Base-by-base conservation (phyloP, 495 filamentous ascomycete species). In the Cercophora newfieldiana region DNA sequence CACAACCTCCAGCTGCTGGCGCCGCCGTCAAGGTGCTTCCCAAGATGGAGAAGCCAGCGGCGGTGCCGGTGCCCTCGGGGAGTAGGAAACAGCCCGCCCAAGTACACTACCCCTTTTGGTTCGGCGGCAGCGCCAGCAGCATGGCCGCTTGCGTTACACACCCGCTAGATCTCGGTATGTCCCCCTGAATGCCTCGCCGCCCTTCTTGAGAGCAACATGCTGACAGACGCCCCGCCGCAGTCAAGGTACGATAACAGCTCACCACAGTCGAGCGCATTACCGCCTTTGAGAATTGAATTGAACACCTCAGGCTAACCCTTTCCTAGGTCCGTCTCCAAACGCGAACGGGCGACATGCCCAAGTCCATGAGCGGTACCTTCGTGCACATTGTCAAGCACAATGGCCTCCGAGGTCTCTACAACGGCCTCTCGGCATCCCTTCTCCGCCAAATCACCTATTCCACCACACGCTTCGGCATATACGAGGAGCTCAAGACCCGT, bases 391-490 rank as follows among this genome's bases (percentile, higher is more conserved):
- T 91, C 65, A 86, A 84, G 66, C 77, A 72, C 66, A 67, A 84
- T 68, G 91, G 93, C 31, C 54, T 91, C n/a, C 75, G 80, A 24
- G 91, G 92, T 2, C 82, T 97, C 54, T 97, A 97, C 75, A 87
- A 84, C 71, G 94, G 94, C 67, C 86, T 99, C 55, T 96, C 93
- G 6, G 95, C 95, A 66, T 93, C 94, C 59, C 83, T 97, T 55
- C 84, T 98, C 55, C 94, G 95, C 63, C 95, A 99, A 78, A 76
- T 91, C 56, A 97, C 94, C 53, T 97, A 97, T 79, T 92, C 88
- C 33, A 97, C 93, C 12, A 93, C 91, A 7, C 91, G 94, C 55
- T 97, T 97, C 81, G 94, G 94, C 62, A 89, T 96, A 54, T 97
- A 97, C 80, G 94, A 97, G 77, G 90, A 94, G 70, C 84, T 98